Evolutionary conservation across 164 flowering plant genomes (phyloP).

Genomic region (Piper betle): DNA sequence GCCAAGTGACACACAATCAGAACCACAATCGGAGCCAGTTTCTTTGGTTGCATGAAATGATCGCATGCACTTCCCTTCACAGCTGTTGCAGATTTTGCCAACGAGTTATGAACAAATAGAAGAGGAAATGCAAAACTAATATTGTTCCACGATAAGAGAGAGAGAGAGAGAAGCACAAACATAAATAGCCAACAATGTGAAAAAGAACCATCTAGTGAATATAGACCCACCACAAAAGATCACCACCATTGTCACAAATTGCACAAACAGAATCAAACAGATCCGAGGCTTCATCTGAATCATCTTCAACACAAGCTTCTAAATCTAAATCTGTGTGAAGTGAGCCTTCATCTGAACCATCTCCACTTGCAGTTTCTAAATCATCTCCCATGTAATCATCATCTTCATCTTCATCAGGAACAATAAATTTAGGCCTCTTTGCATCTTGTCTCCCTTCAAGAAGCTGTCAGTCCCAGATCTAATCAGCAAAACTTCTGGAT

Average conservation of each 20-base stretch:
- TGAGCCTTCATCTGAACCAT: too few relatives aligned
- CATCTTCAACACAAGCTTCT: slow-evolving; percentile 16
- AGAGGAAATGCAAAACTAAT: not conserved
- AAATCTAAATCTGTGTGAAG: not conserved
- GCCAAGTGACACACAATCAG: slow-evolving; percentile 51
- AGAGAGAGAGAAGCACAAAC: not conserved
- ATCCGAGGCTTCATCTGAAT: slow-evolving; percentile 25
- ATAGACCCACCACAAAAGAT: slow-evolving; percentile 43
- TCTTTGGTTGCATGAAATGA: slow-evolving; percentile 66
- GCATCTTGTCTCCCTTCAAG: not conserved
- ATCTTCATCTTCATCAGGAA: slow-evolving; percentile 33
- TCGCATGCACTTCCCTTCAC: slow-evolving; percentile 81
- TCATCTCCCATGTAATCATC: slow-evolving; percentile 17
- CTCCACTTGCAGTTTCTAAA: too few relatives aligned
- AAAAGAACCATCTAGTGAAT: not conserved
- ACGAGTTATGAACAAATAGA: not conserved
- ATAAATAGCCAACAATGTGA: not conserved
- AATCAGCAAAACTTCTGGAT: not conserved
- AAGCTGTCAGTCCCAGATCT: not conserved
- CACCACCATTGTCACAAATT: slow-evolving; percentile 84
- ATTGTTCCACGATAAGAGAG: not conserved
- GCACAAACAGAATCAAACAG: slow-evolving; percentile 66
- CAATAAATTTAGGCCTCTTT: slow-evolving; percentile 22
- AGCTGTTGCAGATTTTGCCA: slow-evolving; percentile 23
- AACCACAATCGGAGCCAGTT: slow-evolving; percentile 27